Base-by-base conservation (phyloP, 2,329 filamentous ascomycete species). In the Rugonectria rugulosa region DNA sequence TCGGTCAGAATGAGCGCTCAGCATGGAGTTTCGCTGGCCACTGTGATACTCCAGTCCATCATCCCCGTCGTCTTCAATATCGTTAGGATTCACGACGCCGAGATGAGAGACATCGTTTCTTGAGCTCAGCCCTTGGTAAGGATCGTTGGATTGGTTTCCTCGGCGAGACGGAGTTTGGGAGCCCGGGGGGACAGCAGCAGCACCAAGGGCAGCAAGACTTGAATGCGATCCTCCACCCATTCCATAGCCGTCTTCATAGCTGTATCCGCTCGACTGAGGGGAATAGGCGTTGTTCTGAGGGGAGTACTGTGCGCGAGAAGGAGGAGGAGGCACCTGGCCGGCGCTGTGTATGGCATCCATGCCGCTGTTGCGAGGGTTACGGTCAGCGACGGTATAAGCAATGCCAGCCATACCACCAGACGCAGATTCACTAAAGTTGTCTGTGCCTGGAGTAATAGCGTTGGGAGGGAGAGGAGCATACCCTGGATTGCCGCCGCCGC, bases 31-130 rank as follows among this genome's bases (percentile, higher is more conserved):
- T 56, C 83, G 80, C 70, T 73, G 68, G 32, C 67, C 70, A 38
- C 71, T 74, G 45, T 72, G 76, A 64, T 83, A 87, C 5, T 83
- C 80, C 46, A 95, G 81, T 2, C 89, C 92, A 70, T 96, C 93
- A 67, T 97, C 93, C 23, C 91, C 92, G 68, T 97, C 93, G 70
- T 97, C 93, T 19, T 84, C 84, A 61, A 97, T 93, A 12, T 88
- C 87, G 67, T 90, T 86, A 3, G 92, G 92, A 70, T 97, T 88
- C 56, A 95, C 82, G 2, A 84, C 77, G 32, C 83, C 83, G 4
- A 87, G 73, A 8, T 77, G 72, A 20, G 80, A 74, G 55, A 81
- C 80, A 24, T 74, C 80, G 73, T 69, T 75, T 32, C 73, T 73
- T 10, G 67, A 70, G 57, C 70, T 78, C 34, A 84, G 85, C 62